These are phyloP conservation scores for Aspergillus olivimuriae DNA, from an alignment of 495 filamentous ascomycete species.

Conservation along the genomic window DNA sequence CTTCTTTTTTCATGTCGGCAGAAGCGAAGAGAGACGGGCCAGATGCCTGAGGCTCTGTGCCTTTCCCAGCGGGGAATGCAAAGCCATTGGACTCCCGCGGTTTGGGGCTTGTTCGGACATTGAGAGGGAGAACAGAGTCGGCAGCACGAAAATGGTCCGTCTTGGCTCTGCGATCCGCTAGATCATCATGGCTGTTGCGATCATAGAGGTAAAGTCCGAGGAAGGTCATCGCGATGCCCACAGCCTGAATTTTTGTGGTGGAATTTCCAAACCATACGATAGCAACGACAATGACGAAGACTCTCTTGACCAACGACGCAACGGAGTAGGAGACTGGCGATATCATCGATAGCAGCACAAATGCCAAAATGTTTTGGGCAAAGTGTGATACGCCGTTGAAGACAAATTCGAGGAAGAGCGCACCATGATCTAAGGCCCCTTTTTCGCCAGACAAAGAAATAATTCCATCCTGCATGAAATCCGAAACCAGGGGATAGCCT, in stretches of 20 bases:
- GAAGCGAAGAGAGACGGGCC: conserved; percentile 23
- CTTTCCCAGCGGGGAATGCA: conserved; percentile 26
- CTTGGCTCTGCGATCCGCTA: conserved; percentile 66
- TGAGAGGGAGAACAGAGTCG: conserved; percentile 66
- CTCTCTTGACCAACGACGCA: conserved; percentile 88
- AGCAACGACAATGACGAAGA: conserved; percentile 92
- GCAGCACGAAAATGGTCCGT: conserved; percentile 50
- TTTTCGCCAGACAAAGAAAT: conserved; percentile 65
- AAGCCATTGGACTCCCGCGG: conserved; percentile 39
- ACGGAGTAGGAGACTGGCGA: conserved; percentile 97
- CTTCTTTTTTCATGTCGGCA: conserved; percentile 52
- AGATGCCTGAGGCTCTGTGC: conserved; percentile 18
- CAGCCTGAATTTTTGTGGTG: conserved; percentile 74
- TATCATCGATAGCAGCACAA: conserved; percentile 82
- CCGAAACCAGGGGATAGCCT: conserved; percentile 58
- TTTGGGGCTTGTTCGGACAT: conserved; percentile 28
- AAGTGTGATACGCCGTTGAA: conserved; percentile 99
- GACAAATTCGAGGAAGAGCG: conserved; percentile 73
- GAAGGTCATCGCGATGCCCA: conserved; percentile 85
- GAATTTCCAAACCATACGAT: conserved; percentile 93
- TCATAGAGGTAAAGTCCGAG: conserved; percentile 94
- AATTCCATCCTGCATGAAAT: conserved; percentile 44
- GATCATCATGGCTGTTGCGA: conserved; percentile 76
- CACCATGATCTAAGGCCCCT: conserved; percentile 70
- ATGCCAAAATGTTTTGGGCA: conserved; percentile 90